Percentiles rank a stretch among this genome's conserved stretches.
Conservation (phyloP, 139 green algal genomes). For the Spirogloea muscicola region DNA sequence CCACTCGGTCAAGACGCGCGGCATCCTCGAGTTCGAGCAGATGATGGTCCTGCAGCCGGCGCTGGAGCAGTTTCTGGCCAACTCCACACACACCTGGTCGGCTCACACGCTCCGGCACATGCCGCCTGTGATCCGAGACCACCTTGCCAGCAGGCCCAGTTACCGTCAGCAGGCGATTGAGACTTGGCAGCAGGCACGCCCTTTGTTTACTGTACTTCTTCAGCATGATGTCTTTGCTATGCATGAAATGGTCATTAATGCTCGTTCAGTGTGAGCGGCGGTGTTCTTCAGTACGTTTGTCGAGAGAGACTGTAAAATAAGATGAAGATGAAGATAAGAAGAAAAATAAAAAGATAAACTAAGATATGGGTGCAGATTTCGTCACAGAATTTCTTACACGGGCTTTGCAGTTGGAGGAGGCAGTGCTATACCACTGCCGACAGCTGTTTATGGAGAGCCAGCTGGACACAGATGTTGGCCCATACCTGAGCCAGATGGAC, state of each 20-base stretch:
- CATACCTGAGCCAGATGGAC: not conserved
- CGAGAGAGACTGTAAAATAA: no score
- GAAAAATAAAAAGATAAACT: no score
- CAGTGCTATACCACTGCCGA: not conserved
- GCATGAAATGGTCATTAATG: no score
- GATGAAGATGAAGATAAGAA: no score
- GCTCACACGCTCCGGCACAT: conserved; percentile 32
- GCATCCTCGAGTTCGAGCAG: conserved; percentile 26
- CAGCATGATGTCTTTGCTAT: not conserved
- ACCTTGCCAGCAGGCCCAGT: not conserved
- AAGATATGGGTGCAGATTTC: no score
- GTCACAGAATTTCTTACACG: no score
- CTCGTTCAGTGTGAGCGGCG: no score
- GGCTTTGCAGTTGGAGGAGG: not conserved
- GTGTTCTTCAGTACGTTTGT: no score
- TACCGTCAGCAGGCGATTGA: not conserved
- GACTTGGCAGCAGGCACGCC: conserved; percentile 13
- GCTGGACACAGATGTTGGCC: not conserved
- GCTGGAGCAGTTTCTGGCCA: conserved; percentile 23
- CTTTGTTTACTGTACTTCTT: not conserved
- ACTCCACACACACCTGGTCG: conserved; percentile 7
- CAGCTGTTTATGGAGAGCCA: no score
- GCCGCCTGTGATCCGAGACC: conserved; percentile 4
- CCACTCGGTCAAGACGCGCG: conserved; percentile 10
- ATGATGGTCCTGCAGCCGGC: conserved; percentile 5